A percentile compares a stretch with the other conserved stretches of the same genome.
Evolutionary conservation across 1,284 basidiomycete genomes (phyloP).

Genomic region (Apiotrichum akiyoshidainum): DNA sequence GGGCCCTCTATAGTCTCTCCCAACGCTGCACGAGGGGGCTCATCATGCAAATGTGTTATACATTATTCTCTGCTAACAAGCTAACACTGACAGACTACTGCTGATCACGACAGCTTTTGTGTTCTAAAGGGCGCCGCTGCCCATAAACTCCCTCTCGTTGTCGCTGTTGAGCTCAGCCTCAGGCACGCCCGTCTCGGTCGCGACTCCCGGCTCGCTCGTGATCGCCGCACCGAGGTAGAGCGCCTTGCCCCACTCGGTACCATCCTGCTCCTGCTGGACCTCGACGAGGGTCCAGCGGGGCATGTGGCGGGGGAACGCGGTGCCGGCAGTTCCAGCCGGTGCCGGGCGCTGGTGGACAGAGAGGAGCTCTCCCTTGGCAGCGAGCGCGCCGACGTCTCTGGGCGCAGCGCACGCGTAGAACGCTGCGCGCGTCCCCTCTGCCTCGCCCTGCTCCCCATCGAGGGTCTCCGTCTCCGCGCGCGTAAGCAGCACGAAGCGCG

Average conservation of each 20-base stretch:
- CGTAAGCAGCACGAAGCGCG: constrained; percentile 46
- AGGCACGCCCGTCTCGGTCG: neutral
- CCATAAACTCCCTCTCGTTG: neutral
- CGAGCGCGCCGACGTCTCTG: neutral
- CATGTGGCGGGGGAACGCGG: constrained; percentile 5
- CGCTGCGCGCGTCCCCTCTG: neutral
- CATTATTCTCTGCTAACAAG: neutral
- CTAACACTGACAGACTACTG: too few species aligned
- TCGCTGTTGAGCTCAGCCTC: neutral
- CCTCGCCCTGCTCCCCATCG: neutral
- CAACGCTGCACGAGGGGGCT: too few species aligned
- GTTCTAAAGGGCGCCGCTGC: neutral
- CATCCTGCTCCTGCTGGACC: neutral
- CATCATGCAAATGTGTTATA: constrained; percentile 6
- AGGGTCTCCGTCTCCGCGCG: constrained; percentile 5
- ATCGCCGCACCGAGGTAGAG: neutral
- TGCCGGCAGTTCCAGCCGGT: neutral
- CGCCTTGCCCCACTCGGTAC: neutral
- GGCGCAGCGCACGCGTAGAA: constrained; percentile 8
- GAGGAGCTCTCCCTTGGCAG: neutral
- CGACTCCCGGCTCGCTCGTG: neutral
- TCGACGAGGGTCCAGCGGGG: constrained; percentile 12
- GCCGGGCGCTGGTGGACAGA: constrained; percentile 12
- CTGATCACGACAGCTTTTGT: too few species aligned
- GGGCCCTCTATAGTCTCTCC: too few species aligned